A percentile compares a stretch with the other conserved stretches of the same genome.
Conservation (phyloP, 1,139 yeast species). For the Yarrowia galli region DNA sequence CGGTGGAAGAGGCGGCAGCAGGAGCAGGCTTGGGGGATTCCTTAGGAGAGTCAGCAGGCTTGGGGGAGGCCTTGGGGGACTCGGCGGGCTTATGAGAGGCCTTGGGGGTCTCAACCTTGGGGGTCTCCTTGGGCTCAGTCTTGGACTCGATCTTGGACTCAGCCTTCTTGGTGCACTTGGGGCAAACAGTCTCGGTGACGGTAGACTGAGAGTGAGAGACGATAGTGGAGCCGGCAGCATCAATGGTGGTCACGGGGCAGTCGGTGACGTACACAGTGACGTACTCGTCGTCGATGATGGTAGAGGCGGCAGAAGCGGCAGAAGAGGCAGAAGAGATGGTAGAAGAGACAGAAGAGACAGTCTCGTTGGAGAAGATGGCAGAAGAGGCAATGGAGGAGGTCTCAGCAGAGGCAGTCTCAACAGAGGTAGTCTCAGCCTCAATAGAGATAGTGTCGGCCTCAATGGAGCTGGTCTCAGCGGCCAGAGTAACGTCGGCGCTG, state of each 20-base stretch:
- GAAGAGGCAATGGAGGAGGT: too few species aligned
- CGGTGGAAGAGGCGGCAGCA: background rate
- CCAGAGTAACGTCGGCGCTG: background rate
- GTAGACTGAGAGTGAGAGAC: too few species aligned
- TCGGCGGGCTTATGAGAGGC: background rate
- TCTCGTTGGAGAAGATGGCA: background rate
- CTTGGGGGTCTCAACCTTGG: background rate
- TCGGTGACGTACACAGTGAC: slow-evolving; percentile 17
- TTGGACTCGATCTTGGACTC: background rate
- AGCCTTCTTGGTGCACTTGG: slow-evolving; percentile 18
- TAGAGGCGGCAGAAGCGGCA: background rate
- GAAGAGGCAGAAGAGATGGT: background rate
- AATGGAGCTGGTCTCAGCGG: background rate
- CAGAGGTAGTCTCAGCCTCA: too few species aligned
- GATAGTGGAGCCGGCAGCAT: slow-evolving; percentile 1
- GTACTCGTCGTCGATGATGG: slow-evolving; percentile 3
- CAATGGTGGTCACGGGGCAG: slow-evolving; percentile 4
- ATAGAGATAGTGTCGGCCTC: background rate
- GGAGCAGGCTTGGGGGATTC: background rate
- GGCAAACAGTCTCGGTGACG: slow-evolving; percentile 15
- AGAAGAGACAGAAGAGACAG: background rate
- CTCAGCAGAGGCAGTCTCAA: too few species aligned
- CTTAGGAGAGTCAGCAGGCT: background rate
- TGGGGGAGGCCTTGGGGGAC: background rate
- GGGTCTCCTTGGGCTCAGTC: background rate